Conservation (phyloP, 2,329 filamentous ascomycete genomes). For the Tolypocladium cylindrosporum region DNA sequence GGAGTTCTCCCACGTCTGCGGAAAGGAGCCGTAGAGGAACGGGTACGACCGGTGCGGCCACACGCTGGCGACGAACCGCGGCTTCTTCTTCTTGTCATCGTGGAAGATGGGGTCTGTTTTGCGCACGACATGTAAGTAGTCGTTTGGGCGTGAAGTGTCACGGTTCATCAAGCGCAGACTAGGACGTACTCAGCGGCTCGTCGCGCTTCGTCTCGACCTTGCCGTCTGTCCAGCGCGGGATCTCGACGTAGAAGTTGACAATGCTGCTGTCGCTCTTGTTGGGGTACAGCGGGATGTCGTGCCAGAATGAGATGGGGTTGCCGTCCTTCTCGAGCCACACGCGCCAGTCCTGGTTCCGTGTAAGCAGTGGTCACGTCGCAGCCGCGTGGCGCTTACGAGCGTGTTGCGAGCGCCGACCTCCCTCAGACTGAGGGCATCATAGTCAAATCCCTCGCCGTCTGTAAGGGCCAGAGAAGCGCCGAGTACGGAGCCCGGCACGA, state of each 20-base stretch:
- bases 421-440: conserved; percentile 16
- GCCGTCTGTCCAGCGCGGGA: conserved; percentile 29
- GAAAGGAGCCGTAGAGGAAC: conserved; percentile 32
- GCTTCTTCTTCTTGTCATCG: conserved; percentile 24
- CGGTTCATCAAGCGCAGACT: too few species aligned
- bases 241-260: conserved; percentile 29
- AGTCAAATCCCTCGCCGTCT: conserved; percentile 12
- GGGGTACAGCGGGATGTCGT: conserved; percentile 30
- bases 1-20: conserved; percentile 33
- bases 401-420: conserved; percentile 29
- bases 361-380: too few species aligned
- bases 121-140: too few species aligned
- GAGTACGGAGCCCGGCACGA: conserved; percentile 9
- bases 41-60: conserved; percentile 34
- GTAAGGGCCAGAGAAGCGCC: conserved; percentile 3
- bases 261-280: conserved; percentile 20
- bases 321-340: conserved; percentile 29
- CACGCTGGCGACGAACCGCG: conserved; percentile 29
- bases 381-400: conserved; percentile 12
- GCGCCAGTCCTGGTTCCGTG: conserved; percentile 24
- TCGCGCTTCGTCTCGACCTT: conserved; percentile 29
- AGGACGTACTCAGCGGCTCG: conserved; percentile 24
- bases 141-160: too few species aligned
- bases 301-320: conserved; percentile 29
- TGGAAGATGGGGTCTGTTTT: conserved; percentile 24